phyloP scores from a whole-genome alignment of 306 rosid species.

The Quercus alba region DNA sequence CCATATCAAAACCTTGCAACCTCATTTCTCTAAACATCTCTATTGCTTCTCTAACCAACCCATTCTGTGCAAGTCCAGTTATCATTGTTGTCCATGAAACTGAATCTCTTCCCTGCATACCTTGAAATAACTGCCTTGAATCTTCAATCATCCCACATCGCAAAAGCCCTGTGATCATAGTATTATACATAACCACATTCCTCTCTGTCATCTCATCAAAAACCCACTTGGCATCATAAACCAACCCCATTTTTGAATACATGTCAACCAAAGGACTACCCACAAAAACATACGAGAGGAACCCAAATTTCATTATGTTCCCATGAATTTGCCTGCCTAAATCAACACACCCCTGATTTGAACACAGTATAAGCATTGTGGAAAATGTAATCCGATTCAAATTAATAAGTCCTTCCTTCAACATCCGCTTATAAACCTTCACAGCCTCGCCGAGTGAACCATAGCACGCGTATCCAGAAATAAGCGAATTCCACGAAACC shows the following conservation, averaged over 20 bases:
- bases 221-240: conserved; percentile 55
- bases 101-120: conserved; percentile 66
- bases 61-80: conserved; percentile 72
- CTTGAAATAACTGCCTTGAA: conserved; percentile 44
- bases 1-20: conserved; percentile 51
- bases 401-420: conserved; percentile 39
- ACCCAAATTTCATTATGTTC: conserved; percentile 75
- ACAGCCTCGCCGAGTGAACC: conserved; percentile 43
- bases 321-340: conserved; percentile 82
- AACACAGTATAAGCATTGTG: conserved; percentile 65
- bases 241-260: conserved; percentile 62
- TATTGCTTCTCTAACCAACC: conserved; percentile 53
- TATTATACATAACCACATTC: conserved; percentile 75
- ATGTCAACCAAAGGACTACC: conserved; percentile 85
- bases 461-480: conserved; percentile 54
- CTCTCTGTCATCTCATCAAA: conserved; percentile 55
- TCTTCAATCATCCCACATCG: conserved; percentile 61
- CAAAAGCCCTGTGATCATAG: conserved; percentile 62
- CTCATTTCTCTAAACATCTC: conserved; percentile 59
- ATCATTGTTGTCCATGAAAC: conserved; percentile 87
- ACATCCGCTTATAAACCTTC: conserved; percentile 60
- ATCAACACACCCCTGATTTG: conserved; percentile 41
- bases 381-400: conserved; percentile 67
- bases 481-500: conserved; percentile 69
- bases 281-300: conserved; percentile 57